Base-by-base conservation (phyloP, 805 yeast species). In the Maudiozyma pseudohumilis region DNA sequence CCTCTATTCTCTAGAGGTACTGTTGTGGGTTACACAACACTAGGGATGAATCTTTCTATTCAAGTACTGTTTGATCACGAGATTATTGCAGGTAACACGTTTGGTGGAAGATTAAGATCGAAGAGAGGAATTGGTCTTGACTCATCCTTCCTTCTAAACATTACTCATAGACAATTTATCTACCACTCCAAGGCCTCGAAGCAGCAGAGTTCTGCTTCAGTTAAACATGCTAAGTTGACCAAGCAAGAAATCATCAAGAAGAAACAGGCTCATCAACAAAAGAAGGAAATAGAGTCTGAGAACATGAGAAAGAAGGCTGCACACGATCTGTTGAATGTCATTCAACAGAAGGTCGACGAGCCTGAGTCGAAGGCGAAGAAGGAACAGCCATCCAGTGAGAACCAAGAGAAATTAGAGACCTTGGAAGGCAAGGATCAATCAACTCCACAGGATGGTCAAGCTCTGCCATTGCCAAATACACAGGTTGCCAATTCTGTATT, bases 1-100 rank as follows among this genome's bases (percentile, higher is more conserved):
- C 95, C 96, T 20, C 61, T 79, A 40, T 86, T 81, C 54, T 71
- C 84, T 19, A 81, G 81, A 52, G 99, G 99, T 56, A 87, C 96
- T 1, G 94, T 92, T 38, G 80, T 84, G 35, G 80, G 82, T 7
- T 85, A 84, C 29, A 69, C 75, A 25, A 74, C 77, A 47, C 69
- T 75, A 25, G 73, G 75, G 8, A 52, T 63, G n/a, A 61, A 54
- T 36, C 56, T 72, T 9, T 72, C 79, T 1, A 65, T 92, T 40
- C 86, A 82, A 45, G 78, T 92, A 36, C 59, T 92, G 26, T 92
- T 89, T 68, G 99, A 92, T 53, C 62, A 71, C 40, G 83, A 88
- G 29, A 67, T 89, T 39, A 67, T 87, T 36, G 82, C 92, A 33
- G 97, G 96, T 49, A 80, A 77, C 54, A 75, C 71, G 19, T 68